Evolutionary conservation across 2,329 filamentous ascomycete genomes (phyloP).

Genomic region (Chaetothyriales sp.): DNA sequence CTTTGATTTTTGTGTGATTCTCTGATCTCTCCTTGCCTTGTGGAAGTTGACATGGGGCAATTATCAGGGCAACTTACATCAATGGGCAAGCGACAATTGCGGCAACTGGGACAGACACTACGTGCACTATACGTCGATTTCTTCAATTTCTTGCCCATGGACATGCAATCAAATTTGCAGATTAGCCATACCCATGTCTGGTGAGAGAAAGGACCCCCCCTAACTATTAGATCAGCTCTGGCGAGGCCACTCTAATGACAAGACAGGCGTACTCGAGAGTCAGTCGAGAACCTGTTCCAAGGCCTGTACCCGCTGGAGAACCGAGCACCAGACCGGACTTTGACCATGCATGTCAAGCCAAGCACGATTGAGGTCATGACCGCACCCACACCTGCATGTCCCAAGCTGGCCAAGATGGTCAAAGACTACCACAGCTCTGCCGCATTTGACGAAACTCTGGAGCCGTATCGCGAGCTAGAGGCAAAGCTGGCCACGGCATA

Average conservation of each 20-base stretch:
- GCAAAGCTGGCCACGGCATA: background rate
- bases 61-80: slow-evolving; percentile 1
- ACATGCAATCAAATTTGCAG: slow-evolving; percentile 1
- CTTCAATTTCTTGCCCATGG: background rate
- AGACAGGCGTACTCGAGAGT: slow-evolving; percentile 1
- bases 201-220: background rate
- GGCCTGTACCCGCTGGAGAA: slow-evolving; percentile 1
- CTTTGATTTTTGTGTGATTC: background rate
- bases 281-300: slow-evolving; percentile 1
- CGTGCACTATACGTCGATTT: slow-evolving; percentile 1
- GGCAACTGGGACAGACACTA: background rate
- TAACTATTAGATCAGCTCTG: background rate
- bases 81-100: slow-evolving; percentile 1
- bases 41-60: background rate
- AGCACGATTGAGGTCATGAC: slow-evolving; percentile 1
- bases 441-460: background rate
- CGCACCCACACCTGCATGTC: background rate
- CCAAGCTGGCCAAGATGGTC: slow-evolving; percentile 2
- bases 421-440: background rate
- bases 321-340: background rate
- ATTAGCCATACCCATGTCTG: slow-evolving; percentile 2
- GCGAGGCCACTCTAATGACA: background rate
- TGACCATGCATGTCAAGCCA: slow-evolving; percentile 3
- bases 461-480: background rate
- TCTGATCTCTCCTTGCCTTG: background rate